Conservation (phyloP, 192 early-diverging fungal species). For the Chytriomyces sp. region DNA sequence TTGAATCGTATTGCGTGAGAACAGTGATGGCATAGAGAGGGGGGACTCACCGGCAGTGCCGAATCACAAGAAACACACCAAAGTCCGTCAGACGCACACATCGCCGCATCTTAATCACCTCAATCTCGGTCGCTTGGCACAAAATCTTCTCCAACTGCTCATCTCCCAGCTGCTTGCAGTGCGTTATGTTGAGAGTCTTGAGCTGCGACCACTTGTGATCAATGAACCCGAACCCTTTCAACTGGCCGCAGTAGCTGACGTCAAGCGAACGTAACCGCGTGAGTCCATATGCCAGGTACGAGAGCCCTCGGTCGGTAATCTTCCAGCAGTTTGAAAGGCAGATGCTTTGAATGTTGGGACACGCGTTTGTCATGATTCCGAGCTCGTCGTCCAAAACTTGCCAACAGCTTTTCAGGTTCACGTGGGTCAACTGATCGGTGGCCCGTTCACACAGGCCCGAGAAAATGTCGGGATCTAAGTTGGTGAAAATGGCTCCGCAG, state of each 20-base stretch:
- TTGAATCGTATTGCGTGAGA: conserved; percentile 23
- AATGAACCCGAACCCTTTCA: conserved; percentile 51
- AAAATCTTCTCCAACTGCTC: conserved; percentile 56
- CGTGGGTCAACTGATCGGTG: conserved; percentile 31
- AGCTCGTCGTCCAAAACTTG: conserved; percentile 49
- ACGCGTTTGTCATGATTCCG: conserved; percentile 34
- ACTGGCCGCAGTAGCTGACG: conserved; percentile 59
- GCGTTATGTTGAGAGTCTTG: conserved; percentile 47
- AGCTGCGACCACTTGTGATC: conserved; percentile 49
- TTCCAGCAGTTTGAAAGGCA: conserved; percentile 61
- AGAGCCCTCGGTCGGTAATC: conserved; percentile 55
- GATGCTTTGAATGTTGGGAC: conserved; percentile 49
- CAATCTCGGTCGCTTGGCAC: conserved; percentile 46
- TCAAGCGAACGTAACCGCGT: conserved; percentile 41
- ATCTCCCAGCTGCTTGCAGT: conserved; percentile 59
- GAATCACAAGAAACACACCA: conserved; percentile 54
- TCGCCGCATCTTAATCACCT: conserved; percentile 43
- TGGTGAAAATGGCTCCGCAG: conserved; percentile 41
- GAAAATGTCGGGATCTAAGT: conserved; percentile 23
- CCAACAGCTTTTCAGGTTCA: conserved; percentile 51
- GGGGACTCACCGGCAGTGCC: conserved; percentile 49
- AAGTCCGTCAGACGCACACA: conserved; percentile 58
- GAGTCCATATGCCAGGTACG: conserved; percentile 35
- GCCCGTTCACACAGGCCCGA: conserved; percentile 23
- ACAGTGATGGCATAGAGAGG: not conserved